Conservation (phyloP, 192 early-diverging fungal species). For the Podila horticola region DNA sequence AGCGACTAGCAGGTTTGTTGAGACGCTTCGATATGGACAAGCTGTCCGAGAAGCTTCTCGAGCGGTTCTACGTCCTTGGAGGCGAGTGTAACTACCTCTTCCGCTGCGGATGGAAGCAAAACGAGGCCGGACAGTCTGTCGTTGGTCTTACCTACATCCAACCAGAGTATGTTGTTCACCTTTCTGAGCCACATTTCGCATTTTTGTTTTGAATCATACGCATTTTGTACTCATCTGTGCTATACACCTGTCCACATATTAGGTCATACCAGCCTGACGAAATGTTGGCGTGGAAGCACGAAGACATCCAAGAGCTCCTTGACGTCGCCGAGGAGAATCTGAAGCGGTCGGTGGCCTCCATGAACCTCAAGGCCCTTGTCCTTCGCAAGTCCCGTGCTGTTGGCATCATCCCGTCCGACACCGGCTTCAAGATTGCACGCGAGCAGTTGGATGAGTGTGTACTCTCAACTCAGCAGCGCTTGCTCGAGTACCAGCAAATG, state of each 20-base stretch:
- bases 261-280: slow-evolving; percentile 57
- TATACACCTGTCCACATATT: not conserved
- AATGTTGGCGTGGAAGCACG: slow-evolving; percentile 63
- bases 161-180: slow-evolving; percentile 57
- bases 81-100: slow-evolving; percentile 95
- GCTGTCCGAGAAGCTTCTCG: slow-evolving; percentile 59
- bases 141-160: slow-evolving; percentile 73
- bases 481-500: slow-evolving; percentile 66
- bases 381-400: slow-evolving; percentile 85
- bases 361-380: slow-evolving; percentile 74
- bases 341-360: slow-evolving; percentile 64
- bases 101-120: slow-evolving; percentile 66
- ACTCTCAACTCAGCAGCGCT: slow-evolving; percentile 74
- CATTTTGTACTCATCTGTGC: not conserved
- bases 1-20: slow-evolving; percentile 79
- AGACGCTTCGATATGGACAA: slow-evolving; percentile 62
- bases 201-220: no score
- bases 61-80: slow-evolving; percentile 84
- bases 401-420: slow-evolving; percentile 70
- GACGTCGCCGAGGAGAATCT: slow-evolving; percentile 82
- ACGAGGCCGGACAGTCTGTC: slow-evolving; percentile 19
- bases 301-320: slow-evolving; percentile 68
- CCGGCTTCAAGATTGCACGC: slow-evolving; percentile 64
- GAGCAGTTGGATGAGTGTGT: slow-evolving; percentile 93
- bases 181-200: no score